Evolutionary conservation across 169 alveolate species (phyloP).

Genomic region (Cryptosporidium canis): DNA sequence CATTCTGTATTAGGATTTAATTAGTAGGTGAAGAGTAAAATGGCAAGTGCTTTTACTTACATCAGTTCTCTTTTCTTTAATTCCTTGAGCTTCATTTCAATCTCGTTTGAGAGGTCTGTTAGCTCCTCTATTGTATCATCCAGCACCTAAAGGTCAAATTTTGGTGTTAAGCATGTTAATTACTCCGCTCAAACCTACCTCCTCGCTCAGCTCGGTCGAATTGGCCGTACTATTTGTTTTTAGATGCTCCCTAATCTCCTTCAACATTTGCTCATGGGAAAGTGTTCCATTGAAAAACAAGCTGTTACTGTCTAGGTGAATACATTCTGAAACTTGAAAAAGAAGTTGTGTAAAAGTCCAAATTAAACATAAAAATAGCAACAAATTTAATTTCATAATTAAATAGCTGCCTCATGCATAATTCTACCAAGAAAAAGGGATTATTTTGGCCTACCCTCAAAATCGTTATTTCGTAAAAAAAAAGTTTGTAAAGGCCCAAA

Average conservation of each 20-base stretch:
- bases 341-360: not conserved
- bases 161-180: not conserved
- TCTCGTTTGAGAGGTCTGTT: constrained; percentile 56
- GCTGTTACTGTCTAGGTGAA: not conserved
- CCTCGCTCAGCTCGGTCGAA: constrained; percentile 26
- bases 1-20: constrained; percentile 11
- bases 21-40: not conserved
- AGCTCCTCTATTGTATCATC: constrained; percentile 62
- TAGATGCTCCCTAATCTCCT: constrained; percentile 37
- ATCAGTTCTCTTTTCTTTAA: constrained; percentile 55
- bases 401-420: not conserved
- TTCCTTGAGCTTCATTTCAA: constrained; percentile 55
- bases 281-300: constrained; percentile 10
- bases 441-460: not conserved
- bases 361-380: not conserved
- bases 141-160: not conserved
- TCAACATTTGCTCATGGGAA: not conserved
- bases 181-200: constrained; percentile 10
- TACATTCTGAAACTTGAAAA: constrained; percentile 15
- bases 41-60: constrained; percentile 29
- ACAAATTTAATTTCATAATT: not conserved
- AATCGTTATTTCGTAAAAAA: constrained; percentile 45
- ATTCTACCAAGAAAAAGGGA: not conserved
- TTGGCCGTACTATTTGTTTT: constrained; percentile 4
- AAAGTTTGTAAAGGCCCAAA: not conserved